These are phyloP conservation scores for Murraya paniculata DNA, from an alignment of 345 rosid genomes.

Conservation along the genomic window DNA sequence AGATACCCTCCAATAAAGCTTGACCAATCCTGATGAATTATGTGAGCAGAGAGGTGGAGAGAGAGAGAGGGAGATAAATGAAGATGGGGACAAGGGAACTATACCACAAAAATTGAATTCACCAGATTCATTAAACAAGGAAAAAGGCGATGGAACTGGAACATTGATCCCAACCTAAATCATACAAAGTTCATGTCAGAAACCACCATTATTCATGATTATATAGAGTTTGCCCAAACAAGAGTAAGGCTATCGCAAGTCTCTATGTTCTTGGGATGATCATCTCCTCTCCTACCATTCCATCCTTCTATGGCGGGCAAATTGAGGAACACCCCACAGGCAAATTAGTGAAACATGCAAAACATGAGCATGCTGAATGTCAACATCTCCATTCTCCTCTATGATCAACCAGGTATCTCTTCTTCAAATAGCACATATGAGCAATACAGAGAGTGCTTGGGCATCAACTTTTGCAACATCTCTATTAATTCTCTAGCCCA, in stretches of 20 bases:
- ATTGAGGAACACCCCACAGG: neutral
- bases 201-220: neutral
- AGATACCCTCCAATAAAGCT: neutral
- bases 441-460: neutral
- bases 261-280: neutral
- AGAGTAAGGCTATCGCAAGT: neutral
- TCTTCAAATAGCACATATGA: neutral
- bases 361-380: neutral
- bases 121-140: slow-evolving; percentile 25
- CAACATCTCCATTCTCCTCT: neutral
- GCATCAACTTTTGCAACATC: neutral
- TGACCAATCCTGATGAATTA: neutral
- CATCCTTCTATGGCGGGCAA: neutral
- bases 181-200: slow-evolving; percentile 14
- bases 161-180: slow-evolving; percentile 45
- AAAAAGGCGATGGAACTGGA: slow-evolving; percentile 30
- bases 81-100: neutral
- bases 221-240: neutral
- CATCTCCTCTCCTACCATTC: slow-evolving; percentile 1
- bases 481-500: too few species aligned
- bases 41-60: neutral
- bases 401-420: neutral
- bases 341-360: neutral
- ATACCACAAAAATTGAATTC: slow-evolving; percentile 38
- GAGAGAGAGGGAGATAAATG: neutral